Base-by-base conservation (phyloP, 768 basidiomycete genomes). In the Phallus indusiatus region DNA sequence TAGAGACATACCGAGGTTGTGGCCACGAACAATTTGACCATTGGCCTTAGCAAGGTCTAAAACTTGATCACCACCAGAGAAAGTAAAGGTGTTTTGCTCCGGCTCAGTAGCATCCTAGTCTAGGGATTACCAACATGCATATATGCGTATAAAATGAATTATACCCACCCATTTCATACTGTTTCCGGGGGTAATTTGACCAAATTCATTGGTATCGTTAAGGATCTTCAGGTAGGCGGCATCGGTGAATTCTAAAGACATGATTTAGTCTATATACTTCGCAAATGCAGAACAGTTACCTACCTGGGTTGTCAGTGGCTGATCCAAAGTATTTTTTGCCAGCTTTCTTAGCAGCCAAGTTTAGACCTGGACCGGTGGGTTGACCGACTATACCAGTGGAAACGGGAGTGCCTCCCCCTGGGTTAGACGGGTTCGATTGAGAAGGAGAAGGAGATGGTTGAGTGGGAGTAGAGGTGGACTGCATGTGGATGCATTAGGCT, bases 101-200 rank as follows among this genome's bases (percentile, higher is more conserved):
- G 78, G 79, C 61, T 83, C 81, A 18, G 78, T 81, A 1, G 78
- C 76, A 62, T 79, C 78, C 80, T 81, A 74, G 34, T 56, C 6
- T 11, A 56, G 18, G 21, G 37, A 2, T 12, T 47, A 49, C 7
- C 24, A 33, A 22, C 22, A 47, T 2, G 7, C 17, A n/a, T 34
- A 22, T 4, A 47, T 6, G 24, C 54, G 36, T 18, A 24, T 33
- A 14, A 47, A 28, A 6, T 28, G n/a, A 48, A 35, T 33, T 64
- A 54, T 20, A 65, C 65, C 17, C 18, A 69, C 75, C 75, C 75
- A 76, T 71, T 76, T 76, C 75, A 75, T 75, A 61, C 73, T 74
- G 66, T 77, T 77, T 11, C 65, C 73, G 0, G 76, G 74, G 0
- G 77, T 77, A 56, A 77, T 69, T 61, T 77, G 76, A 10, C 76